Evolutionary conservation across 225 moss, liverwort and hornwort species (phyloP).

Genomic region (Lunularia cruciata): DNA sequence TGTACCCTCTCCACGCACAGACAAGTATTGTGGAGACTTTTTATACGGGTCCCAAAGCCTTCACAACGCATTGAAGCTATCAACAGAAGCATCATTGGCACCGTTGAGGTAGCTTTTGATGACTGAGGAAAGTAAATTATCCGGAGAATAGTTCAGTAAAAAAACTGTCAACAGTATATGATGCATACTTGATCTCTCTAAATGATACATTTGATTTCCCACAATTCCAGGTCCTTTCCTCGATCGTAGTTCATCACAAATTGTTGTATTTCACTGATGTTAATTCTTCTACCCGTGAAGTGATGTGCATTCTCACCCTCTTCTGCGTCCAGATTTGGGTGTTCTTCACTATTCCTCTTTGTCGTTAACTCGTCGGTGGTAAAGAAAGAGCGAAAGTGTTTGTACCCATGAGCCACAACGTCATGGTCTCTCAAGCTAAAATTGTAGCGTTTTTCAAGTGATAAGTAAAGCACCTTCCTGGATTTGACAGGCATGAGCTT

Average conservation of each 20-base stretch:
- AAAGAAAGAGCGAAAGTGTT: constrained; percentile 67
- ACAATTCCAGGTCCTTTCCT: constrained; percentile 71
- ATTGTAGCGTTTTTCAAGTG: constrained; percentile 85
- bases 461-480: constrained; percentile 61
- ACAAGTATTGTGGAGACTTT: too few relatives aligned
- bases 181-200: too few relatives aligned
- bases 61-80: too few relatives aligned
- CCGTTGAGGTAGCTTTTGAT: too few relatives aligned
- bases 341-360: background rate
- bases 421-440: constrained; percentile 68
- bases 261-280: constrained; percentile 46
- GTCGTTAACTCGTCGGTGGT: constrained; percentile 3
- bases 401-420: constrained; percentile 71
- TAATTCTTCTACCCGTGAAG: constrained; percentile 47
- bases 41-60: too few relatives aligned
- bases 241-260: constrained; percentile 57
- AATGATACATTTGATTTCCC: constrained; percentile 48
- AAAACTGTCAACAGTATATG: too few relatives aligned
- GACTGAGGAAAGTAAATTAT: too few relatives aligned
- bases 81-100: too few relatives aligned
- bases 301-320: background rate
- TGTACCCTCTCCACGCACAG: too few relatives aligned
- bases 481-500: constrained; percentile 54
- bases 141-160: too few relatives aligned
- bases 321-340: background rate